Conservation (phyloP, 2,329 filamentous ascomycete species). For the Tolypocladium endophyticum region DNA sequence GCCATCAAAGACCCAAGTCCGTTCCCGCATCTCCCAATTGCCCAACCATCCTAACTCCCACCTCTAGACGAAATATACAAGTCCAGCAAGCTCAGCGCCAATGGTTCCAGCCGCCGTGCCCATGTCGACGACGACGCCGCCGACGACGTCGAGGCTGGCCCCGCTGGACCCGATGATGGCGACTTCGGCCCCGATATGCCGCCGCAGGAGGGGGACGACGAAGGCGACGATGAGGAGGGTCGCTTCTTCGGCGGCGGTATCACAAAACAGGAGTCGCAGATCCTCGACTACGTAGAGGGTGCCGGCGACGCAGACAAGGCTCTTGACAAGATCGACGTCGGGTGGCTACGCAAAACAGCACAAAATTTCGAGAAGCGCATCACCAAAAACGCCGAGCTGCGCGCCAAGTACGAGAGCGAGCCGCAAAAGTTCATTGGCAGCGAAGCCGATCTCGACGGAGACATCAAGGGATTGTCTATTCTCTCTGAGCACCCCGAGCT, state of each 20-base stretch:
- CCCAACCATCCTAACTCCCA: neutral
- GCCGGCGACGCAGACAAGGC: slow-evolving; percentile 21
- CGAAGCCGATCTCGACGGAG: slow-evolving; percentile 82
- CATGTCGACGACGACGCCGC: slow-evolving; percentile 31
- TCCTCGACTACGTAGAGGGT: slow-evolving; percentile 76
- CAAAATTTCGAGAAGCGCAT: slow-evolving; percentile 86
- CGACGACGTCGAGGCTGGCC: slow-evolving; percentile 35
- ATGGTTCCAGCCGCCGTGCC: slow-evolving; percentile 33
- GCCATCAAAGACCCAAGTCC: slow-evolving; percentile 51
- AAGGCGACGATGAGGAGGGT: slow-evolving; percentile 74
- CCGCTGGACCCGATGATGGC: slow-evolving; percentile 42
- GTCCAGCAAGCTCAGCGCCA: slow-evolving; percentile 40
- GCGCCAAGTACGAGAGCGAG: slow-evolving; percentile 72
- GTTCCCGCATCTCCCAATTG: slow-evolving; percentile 12
- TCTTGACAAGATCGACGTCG: slow-evolving; percentile 68
- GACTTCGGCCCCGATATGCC: slow-evolving; percentile 34
- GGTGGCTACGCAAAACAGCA: slow-evolving; percentile 75
- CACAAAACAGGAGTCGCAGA: slow-evolving; percentile 66
- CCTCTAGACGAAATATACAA: slow-evolving; percentile 52
- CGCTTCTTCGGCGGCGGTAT: slow-evolving; percentile 94
- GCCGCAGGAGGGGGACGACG: slow-evolving; percentile 35
- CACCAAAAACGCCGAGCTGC: slow-evolving; percentile 78
- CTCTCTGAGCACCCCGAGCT: slow-evolving; percentile 78
- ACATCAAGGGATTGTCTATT: slow-evolving; percentile 79
- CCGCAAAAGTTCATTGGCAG: slow-evolving; percentile 74